Percentiles rank a stretch among this genome's conserved stretches.
Conservation (phyloP, 768 basidiomycete species). For the Kwoniella heveanensis region DNA sequence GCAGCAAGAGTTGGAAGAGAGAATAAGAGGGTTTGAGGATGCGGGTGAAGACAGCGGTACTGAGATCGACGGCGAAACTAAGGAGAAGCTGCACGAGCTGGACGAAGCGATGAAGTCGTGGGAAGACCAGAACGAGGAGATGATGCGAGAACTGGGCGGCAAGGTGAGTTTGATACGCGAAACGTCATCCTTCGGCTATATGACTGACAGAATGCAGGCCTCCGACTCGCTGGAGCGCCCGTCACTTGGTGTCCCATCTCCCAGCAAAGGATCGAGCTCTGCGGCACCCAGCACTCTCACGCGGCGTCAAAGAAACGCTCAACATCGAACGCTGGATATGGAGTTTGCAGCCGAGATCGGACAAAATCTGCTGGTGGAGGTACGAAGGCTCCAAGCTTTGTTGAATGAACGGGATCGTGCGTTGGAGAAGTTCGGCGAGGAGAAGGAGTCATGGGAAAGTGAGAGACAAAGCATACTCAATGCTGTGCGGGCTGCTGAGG, state of each 20-base stretch:
- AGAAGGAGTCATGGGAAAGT: constrained; percentile 84
- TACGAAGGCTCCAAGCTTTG: constrained; percentile 84
- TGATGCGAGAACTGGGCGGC: constrained; percentile 45
- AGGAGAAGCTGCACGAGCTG: constrained; percentile 40
- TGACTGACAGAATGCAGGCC: constrained; percentile 1
- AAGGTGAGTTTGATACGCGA: constrained; percentile 34
- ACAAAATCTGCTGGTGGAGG: constrained; percentile 85
- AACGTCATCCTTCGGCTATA: background rate
- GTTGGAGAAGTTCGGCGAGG: constrained; percentile 85
- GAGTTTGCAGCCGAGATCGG: constrained; percentile 99
- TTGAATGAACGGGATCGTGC: constrained; percentile 90
- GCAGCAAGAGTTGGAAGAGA: constrained; percentile 87
- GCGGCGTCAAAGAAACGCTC: constrained; percentile 48
- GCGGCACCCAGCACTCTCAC: constrained; percentile 32
- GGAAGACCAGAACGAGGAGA: constrained; percentile 53
- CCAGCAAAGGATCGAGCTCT: constrained; percentile 7
- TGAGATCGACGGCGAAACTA: constrained; percentile 43
- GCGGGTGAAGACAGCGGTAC: constrained; percentile 64
- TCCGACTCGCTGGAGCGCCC: constrained; percentile 14
- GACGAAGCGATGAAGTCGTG: constrained; percentile 49
- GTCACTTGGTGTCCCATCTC: constrained; percentile 61
- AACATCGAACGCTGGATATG: constrained; percentile 57
- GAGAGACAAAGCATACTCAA: constrained; percentile 72
- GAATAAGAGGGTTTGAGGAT: constrained; percentile 70
- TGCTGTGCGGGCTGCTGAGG: constrained; percentile 77